Conservation (phyloP, 805 yeast genomes). For the Cyberlindnera samutprakarnensis region DNA sequence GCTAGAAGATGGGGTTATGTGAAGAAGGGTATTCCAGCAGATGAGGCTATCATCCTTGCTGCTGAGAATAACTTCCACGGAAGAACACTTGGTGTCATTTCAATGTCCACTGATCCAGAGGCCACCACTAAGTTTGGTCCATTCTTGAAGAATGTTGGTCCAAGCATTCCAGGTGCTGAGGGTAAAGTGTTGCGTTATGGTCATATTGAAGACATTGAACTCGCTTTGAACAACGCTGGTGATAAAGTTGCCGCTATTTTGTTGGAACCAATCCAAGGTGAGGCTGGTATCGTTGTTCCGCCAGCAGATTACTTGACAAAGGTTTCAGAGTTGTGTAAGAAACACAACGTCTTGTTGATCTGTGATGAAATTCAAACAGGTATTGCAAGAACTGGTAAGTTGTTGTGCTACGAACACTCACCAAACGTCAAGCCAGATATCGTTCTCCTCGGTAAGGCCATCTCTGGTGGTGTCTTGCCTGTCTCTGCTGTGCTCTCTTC, state of each 20-base stretch:
- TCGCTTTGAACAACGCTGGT: constrained; percentile 75
- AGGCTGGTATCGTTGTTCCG: constrained; percentile 96
- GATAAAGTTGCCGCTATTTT: constrained; percentile 85
- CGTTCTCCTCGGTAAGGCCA: constrained; percentile 86
- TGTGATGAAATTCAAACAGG: constrained; percentile 98
- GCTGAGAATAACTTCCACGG: constrained; percentile 95
- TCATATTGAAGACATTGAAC: constrained; percentile 75
- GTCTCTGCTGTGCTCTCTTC: constrained; percentile 88
- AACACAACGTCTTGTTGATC: constrained; percentile 81
- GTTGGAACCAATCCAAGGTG: constrained; percentile 96
- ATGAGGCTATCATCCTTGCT: constrained; percentile 81
- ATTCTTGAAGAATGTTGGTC: constrained; percentile 75
- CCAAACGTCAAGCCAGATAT: constrained; percentile 78
- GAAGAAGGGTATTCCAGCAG: constrained; percentile 73
- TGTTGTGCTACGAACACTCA: constrained; percentile 87
- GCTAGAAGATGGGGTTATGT: constrained; percentile 98
- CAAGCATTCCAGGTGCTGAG: constrained; percentile 70
- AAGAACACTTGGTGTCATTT: constrained; percentile 88
- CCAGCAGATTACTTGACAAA: constrained; percentile 68
- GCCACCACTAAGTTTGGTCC: constrained; percentile 89
- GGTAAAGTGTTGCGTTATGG: constrained; percentile 68
- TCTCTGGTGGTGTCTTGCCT: constrained; percentile 91
- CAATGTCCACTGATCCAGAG: constrained; percentile 95
- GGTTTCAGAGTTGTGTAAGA: constrained; percentile 68
- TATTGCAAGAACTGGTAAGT: constrained; percentile 92